Evolutionary conservation across 108 stramenopile species (phyloP), one percentile per base, ranked within the genome.

Genomic region (Phaeodactylum tricornutum): DNA sequence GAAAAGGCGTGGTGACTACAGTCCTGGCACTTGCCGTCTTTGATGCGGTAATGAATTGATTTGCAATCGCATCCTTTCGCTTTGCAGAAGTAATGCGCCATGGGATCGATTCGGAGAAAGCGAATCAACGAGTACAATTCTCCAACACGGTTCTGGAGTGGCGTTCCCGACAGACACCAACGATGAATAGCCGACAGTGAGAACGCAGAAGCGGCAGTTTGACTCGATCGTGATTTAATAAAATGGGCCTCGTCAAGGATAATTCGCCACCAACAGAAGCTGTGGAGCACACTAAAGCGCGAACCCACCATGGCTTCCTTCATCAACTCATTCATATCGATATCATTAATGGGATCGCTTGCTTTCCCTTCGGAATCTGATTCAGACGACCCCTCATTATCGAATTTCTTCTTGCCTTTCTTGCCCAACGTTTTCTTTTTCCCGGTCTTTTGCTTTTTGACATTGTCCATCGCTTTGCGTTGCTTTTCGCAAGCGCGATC

Each of bases 61-160:
- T 95, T 96, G 71, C 97, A 98, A 36, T 73, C 61, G 68, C 95
- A 96, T 19, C 69, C 90, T 69, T 81, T 82, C 9, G 24, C 14
- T 4, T 81, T 74, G 67, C 98, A 98, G 48, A 87, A 89, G 63
- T 99, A 99, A 59, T 85, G 94, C 0, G 94, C 97, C 77, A 95
- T 92, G 0, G 99, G 97, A 53, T 96, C 92, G 15, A 96, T 74
- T 14, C 96, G 64, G 17, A 98, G 55, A 53, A 98, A 98, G 8
- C 97, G 75, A 43, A 99, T 87, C 36, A 96, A 63, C 17, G 86
- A 84, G 59, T 97, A 97, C 30, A 99, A 79, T 51, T 99, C 99
- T 4, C 94, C 93, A n/a, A 98, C 96, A 7, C 96, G 68, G 54
- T 99, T 99, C 70, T 99, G 99, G 22, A 98, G 59, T 14, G 99